These are phyloP conservation scores for Scolecobasidium constrictum DNA, from an alignment of 2,329 filamentous ascomycete species.

Conservation along the genomic window DNA sequence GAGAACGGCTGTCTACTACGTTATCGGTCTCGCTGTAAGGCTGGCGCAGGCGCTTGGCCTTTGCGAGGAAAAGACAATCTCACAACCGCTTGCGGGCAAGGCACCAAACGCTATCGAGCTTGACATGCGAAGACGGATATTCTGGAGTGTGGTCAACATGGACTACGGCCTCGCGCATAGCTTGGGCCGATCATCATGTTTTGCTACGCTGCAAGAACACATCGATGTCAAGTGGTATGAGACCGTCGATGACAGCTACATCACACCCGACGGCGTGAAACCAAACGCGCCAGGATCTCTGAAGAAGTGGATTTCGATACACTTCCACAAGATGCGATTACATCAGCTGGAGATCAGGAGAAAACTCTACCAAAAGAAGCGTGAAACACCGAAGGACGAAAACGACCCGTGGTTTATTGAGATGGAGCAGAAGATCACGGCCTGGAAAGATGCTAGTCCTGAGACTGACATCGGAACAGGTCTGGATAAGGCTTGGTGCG, in stretches of 20 bases:
- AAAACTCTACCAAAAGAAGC: conserved; percentile 75
- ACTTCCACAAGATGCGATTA: conserved; percentile 86
- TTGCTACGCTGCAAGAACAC: conserved; percentile 70
- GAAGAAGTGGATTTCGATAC: conserved; percentile 80
- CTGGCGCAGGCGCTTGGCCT: conserved; percentile 83
- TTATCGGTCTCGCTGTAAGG: conserved; percentile 77
- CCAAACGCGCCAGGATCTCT: conserved; percentile 59
- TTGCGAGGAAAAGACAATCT: conserved; percentile 80
- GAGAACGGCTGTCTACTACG: conserved; percentile 83
- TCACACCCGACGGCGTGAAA: conserved; percentile 65
- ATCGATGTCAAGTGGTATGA: conserved; percentile 82
- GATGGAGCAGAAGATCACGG: conserved; percentile 67
- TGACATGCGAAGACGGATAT: conserved; percentile 79
- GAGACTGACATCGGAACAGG: conserved; percentile 56
- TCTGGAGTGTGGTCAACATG: conserved; percentile 82
- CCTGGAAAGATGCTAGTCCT: conserved; percentile 70
- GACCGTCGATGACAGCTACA: conserved; percentile 70
- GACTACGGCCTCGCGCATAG: conserved; percentile 81
- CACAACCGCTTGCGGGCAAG: conserved; percentile 47
- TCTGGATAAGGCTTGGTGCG: conserved; percentile 71
- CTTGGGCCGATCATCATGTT: conserved; percentile 76
- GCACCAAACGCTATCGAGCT: conserved; percentile 61
- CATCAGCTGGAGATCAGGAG: conserved; percentile 81
- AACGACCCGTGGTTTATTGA: conserved; percentile 76
- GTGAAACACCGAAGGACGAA: conserved; percentile 64